Evolutionary conservation across 2,329 filamentous ascomycete genomes (phyloP).

Genomic region (Alternaria longipes): DNA sequence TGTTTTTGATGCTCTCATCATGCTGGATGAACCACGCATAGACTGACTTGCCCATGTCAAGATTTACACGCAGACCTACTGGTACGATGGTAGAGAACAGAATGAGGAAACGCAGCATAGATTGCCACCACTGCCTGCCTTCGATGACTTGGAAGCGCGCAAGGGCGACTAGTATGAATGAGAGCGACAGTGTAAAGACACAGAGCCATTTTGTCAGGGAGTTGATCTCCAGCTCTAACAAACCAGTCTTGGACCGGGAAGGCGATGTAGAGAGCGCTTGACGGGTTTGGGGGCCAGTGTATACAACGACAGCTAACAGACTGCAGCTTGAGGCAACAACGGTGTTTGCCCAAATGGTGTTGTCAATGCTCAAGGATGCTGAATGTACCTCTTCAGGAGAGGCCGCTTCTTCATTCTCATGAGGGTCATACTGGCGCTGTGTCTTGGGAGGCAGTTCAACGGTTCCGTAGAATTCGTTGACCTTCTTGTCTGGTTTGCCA

Average conservation of each 20-base stretch:
- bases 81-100: constrained; percentile 99
- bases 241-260: constrained; percentile 90
- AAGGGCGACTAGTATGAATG: constrained; percentile 85
- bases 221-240: constrained; percentile 96
- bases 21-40: constrained; percentile 96
- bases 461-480: constrained; percentile 95
- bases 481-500: constrained; percentile 89
- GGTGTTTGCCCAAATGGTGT: constrained; percentile 98
- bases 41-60: constrained; percentile 96
- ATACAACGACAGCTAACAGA: constrained; percentile 88
- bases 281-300: constrained; percentile 92
- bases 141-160: constrained; percentile 78
- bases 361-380: constrained; percentile 87
- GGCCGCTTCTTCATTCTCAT: constrained; percentile 36
- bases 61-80: constrained; percentile 93
- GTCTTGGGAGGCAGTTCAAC: constrained; percentile 73
- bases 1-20: constrained; percentile 87
- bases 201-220: constrained; percentile 96
- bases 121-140: constrained; percentile 85
- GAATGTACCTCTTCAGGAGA: constrained; percentile 57
- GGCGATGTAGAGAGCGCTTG: constrained; percentile 92
- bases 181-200: constrained; percentile 83
- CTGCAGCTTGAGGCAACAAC: constrained; percentile 92
- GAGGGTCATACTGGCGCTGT: constrained; percentile 59
- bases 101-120: constrained; percentile 97